phyloP scores from a whole-genome alignment of 192 early-diverging fungal genomes.

The Coemansia sp. region DNA sequence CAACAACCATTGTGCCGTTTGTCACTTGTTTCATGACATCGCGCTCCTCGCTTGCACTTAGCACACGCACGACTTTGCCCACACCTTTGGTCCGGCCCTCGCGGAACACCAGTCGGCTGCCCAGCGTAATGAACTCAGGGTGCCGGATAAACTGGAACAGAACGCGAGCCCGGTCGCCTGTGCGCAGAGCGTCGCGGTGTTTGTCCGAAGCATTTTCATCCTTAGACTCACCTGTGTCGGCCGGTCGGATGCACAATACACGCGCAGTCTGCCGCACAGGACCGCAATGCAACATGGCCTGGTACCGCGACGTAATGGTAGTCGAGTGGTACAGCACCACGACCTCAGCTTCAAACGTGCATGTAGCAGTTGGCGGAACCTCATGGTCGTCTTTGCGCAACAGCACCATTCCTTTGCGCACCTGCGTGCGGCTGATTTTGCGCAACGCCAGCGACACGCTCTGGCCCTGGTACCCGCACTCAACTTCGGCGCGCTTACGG shows the following conservation, averaged over 20 bases:
- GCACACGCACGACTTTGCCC: conserved; percentile 69
- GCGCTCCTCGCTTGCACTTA: conserved; percentile 31
- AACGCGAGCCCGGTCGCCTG: conserved; percentile 81
- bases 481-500: conserved; percentile 79
- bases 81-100: conserved; percentile 88
- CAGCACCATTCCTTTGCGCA: conserved; percentile 71
- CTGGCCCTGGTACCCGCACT: conserved; percentile 78
- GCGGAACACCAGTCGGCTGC: conserved; percentile 68
- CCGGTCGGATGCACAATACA: conserved; percentile 59
- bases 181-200: conserved; percentile 64
- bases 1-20: background rate
- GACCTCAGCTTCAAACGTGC: conserved; percentile 90
- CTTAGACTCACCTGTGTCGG: background rate
- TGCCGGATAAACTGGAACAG: conserved; percentile 78
- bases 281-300: conserved; percentile 94
- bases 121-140: conserved; percentile 67
- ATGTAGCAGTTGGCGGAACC: conserved; percentile 23
- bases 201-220: conserved; percentile 38
- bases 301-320: conserved; percentile 86
- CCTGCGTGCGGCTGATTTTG: conserved; percentile 71
- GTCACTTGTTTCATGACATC: background rate
- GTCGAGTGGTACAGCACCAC: conserved; percentile 88
- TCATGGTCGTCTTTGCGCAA: conserved; percentile 19
- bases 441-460: conserved; percentile 82
- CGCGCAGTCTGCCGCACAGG: conserved; percentile 83